A percentile compares a stretch with the other conserved stretches of the same genome.
phyloP scores from a whole-genome alignment of 2,329 filamentous ascomycete genomes.

The Aureobasidium musti region DNA sequence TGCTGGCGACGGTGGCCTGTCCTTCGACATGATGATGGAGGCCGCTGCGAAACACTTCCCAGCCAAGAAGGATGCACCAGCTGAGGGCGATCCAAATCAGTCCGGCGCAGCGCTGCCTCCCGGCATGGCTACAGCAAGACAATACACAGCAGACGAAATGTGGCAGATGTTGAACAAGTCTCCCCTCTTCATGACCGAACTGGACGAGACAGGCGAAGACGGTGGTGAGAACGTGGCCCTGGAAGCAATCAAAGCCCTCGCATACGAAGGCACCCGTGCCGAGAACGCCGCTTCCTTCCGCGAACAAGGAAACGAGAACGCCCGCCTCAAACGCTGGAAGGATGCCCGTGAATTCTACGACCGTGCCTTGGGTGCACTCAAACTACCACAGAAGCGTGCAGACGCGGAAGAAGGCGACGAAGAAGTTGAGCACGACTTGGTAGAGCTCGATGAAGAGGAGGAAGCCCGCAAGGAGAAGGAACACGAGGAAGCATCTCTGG shows the following conservation, averaged over 20 bases:
- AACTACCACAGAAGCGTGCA: slow-evolving; percentile 59
- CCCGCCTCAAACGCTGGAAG: slow-evolving; percentile 68
- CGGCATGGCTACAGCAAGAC: slow-evolving; percentile 58
- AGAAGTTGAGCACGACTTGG: slow-evolving; percentile 46
- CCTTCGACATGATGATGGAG: slow-evolving; percentile 39
- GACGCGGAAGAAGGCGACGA: slow-evolving; percentile 44
- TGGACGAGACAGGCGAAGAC: slow-evolving; percentile 62
- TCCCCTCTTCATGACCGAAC: slow-evolving; percentile 94
- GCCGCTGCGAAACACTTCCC: slow-evolving; percentile 28
- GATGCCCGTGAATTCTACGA: slow-evolving; percentile 92
- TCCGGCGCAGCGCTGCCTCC: slow-evolving; percentile 57
- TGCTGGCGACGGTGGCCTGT: slow-evolving; percentile 41
- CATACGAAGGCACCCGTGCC: slow-evolving; percentile 85
- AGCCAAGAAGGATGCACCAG: slow-evolving; percentile 26
- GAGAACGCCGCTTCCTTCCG: slow-evolving; percentile 86
- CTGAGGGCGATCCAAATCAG: slow-evolving; percentile 32
- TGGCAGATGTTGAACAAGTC: slow-evolving; percentile 66
- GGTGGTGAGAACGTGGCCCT: slow-evolving; percentile 76
- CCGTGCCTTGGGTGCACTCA: slow-evolving; percentile 76
- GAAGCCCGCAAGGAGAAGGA: slow-evolving; percentile 62
- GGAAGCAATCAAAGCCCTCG: slow-evolving; percentile 84
- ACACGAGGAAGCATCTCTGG: slow-evolving; percentile 73
- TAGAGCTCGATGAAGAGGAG: slow-evolving; percentile 58
- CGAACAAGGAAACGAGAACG: slow-evolving; percentile 88
- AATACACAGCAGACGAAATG: slow-evolving; percentile 61